These are phyloP conservation scores for Lepidium didymum DNA, from an alignment of 345 rosid genomes.

Conservation along the genomic window DNA sequence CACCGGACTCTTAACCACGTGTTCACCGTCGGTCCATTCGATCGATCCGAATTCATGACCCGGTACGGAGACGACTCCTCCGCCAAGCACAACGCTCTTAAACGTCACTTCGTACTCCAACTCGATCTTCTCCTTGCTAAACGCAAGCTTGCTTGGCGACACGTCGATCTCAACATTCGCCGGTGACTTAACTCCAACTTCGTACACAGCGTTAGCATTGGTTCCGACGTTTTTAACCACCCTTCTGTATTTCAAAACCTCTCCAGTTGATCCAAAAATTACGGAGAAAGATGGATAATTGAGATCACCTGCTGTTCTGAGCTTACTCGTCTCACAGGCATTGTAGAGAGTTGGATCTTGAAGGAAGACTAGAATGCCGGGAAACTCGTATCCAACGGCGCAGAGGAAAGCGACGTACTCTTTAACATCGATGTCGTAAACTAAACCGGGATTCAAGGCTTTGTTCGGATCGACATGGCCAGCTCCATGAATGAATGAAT, in stretches of 20 bases:
- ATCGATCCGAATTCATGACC: constrained; percentile 53
- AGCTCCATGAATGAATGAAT: constrained; percentile 66
- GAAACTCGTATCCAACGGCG: constrained; percentile 56
- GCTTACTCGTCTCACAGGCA: constrained; percentile 29
- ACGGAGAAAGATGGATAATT: constrained; percentile 76
- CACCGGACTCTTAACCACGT: constrained; percentile 63
- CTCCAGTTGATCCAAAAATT: constrained; percentile 28
- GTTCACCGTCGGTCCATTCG: constrained; percentile 75
- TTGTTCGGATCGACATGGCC: constrained; percentile 85
- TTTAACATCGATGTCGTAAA: constrained; percentile 49
- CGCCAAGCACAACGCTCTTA: constrained; percentile 34
- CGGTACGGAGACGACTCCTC: constrained; percentile 20
- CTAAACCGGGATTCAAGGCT: constrained; percentile 73
- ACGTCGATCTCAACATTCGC: constrained; percentile 47
- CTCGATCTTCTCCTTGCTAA: constrained; percentile 37
- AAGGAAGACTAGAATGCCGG: constrained; percentile 49
- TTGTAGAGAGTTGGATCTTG: constrained; percentile 36
- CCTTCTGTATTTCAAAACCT: constrained; percentile 47
- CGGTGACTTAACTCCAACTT: constrained; percentile 52
- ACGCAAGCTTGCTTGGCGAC: constrained; percentile 58
- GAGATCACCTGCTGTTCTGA: constrained; percentile 50
- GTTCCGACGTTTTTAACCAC: constrained; percentile 64
- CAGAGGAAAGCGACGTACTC: constrained; percentile 73
- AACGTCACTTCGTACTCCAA: constrained; percentile 59
- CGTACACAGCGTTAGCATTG: constrained; percentile 46